Conservation (phyloP, 73 alveolate genomes). For the Paramecium bursaria region DNA sequence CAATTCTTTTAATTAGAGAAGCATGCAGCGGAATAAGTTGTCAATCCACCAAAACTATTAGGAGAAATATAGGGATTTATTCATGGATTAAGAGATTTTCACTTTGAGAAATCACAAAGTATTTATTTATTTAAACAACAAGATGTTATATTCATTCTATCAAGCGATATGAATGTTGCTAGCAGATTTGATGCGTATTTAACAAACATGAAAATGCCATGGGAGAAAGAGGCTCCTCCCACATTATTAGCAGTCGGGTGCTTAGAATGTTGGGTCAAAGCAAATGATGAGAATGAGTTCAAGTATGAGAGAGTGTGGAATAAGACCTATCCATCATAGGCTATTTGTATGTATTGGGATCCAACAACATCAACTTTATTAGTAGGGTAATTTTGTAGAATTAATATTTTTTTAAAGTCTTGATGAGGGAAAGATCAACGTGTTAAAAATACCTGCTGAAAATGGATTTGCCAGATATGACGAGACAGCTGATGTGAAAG, state of each 20-base stretch:
- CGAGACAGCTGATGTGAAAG: slow-evolving; percentile 54
- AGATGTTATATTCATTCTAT: slow-evolving; percentile 65
- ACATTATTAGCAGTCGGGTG: slow-evolving; percentile 67
- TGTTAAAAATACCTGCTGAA: slow-evolving; percentile 47
- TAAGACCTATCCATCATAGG: slow-evolving; percentile 68
- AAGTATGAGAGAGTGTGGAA: slow-evolving; percentile 70
- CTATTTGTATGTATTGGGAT: slow-evolving; percentile 71
- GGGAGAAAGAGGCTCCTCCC: slow-evolving; percentile 72
- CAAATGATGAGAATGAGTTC: slow-evolving; percentile 58
- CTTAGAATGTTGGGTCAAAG: slow-evolving; percentile 66
- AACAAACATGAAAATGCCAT: slow-evolving; percentile 73
- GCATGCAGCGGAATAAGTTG: slow-evolving; percentile 70
- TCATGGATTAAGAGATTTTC: slow-evolving; percentile 70
- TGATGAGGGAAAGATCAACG: slow-evolving; percentile 66
- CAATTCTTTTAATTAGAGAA: slow-evolving; percentile 68
- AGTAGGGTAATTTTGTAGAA: slow-evolving; percentile 40
- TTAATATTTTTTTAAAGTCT: not conserved
- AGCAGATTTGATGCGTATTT: slow-evolving; percentile 69
- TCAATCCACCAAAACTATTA: slow-evolving; percentile 67
- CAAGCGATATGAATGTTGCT: slow-evolving; percentile 71
- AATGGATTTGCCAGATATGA: slow-evolving; percentile 57
- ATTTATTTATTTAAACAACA: not conserved
- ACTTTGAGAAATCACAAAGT: slow-evolving; percentile 53
- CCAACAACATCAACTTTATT: slow-evolving; percentile 57
- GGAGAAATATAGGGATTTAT: slow-evolving; percentile 70